Evolutionary conservation across 2,329 filamentous ascomycete species (phyloP).

Genomic region (Fusarium sp.): DNA sequence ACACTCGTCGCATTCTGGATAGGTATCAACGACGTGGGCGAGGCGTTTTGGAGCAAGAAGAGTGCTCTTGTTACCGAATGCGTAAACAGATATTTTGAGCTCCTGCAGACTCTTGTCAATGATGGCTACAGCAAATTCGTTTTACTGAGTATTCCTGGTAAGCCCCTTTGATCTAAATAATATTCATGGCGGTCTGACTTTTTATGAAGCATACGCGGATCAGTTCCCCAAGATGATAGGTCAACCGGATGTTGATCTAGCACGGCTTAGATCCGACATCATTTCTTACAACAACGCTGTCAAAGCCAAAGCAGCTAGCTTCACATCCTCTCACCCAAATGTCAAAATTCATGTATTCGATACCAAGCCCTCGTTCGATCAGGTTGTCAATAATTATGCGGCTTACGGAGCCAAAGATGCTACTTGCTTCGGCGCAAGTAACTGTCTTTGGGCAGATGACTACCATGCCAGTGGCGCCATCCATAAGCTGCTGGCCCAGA

Average conservation of each 20-base stretch:
- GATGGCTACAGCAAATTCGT: conserved; percentile 26
- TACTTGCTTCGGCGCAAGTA: conserved; percentile 26
- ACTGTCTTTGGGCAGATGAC: conserved; percentile 35
- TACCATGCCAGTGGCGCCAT: conserved; percentile 37
- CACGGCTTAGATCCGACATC: conserved; percentile 20
- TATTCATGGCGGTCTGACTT: background rate
- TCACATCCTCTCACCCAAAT: conserved; percentile 7
- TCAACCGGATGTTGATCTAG: conserved; percentile 16
- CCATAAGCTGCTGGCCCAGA: conserved; percentile 32
- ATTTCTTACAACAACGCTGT: conserved; percentile 29
- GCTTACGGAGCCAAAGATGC: conserved; percentile 32
- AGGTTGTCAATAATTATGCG: conserved; percentile 13
- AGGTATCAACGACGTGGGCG: conserved; percentile 39
- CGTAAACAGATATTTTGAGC: conserved; percentile 33
- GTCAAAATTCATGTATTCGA: conserved; percentile 28
- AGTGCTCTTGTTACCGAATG: conserved; percentile 24
- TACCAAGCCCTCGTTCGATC: conserved; percentile 25
- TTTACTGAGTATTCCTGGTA: conserved; percentile 25
- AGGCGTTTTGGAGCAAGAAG: conserved; percentile 33
- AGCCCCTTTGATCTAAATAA: accelerated
- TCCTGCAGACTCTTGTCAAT: conserved; percentile 20
- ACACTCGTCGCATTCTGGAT: conserved; percentile 36
- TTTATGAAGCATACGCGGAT: conserved; percentile 10
- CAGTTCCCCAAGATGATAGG: conserved; percentile 31
- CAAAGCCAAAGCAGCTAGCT: conserved; percentile 7